Percentiles rank a stretch among this genome's conserved stretches.
Evolutionary conservation across 768 basidiomycete genomes (phyloP).

Genomic region (Boletus rubropictus): DNA sequence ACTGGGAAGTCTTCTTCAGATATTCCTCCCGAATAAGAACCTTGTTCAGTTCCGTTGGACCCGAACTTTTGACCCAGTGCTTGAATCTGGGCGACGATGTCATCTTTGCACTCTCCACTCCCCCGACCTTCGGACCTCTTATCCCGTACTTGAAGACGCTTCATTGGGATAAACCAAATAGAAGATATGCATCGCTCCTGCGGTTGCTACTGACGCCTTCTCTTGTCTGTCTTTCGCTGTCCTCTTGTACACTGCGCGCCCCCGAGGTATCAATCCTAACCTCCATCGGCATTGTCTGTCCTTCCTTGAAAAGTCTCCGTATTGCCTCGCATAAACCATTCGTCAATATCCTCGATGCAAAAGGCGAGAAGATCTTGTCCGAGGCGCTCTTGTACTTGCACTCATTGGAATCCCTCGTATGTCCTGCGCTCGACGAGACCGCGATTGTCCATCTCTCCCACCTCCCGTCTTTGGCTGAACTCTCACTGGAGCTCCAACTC

Average conservation of each 20-base stretch:
- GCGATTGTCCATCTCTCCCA: constrained; percentile 23
- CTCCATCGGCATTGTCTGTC: constrained; percentile 19
- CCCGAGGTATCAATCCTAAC: constrained; percentile 18
- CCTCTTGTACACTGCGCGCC: constrained; percentile 4
- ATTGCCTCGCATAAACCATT: constrained; percentile 1
- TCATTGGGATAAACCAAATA: constrained; percentile 13
- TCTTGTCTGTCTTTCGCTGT: constrained; percentile 14
- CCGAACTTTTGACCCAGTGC: not conserved
- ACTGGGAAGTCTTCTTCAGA: constrained; percentile 26
- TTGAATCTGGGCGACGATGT: constrained; percentile 16
- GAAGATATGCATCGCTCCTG: constrained; percentile 16
- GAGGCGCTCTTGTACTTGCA: constrained; percentile 16
- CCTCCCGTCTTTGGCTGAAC: constrained; percentile 13
- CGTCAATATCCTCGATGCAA: constrained; percentile 2
- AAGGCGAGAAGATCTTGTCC: constrained; percentile 19
- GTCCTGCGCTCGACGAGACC: constrained; percentile 17
- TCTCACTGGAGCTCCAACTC: constrained; percentile 12
- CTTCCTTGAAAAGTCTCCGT: constrained; percentile 12
- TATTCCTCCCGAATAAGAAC: constrained; percentile 23
- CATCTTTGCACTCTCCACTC: constrained; percentile 22
- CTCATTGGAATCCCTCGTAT: constrained; percentile 14
- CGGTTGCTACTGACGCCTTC: constrained; percentile 20
- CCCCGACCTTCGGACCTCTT: constrained; percentile 19
- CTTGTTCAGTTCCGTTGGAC: constrained; percentile 1
- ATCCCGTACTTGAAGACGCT: constrained; percentile 20